These are phyloP conservation scores for Morella rubra DNA, from an alignment of 306 rosid genomes.

Conservation along the genomic window DNA sequence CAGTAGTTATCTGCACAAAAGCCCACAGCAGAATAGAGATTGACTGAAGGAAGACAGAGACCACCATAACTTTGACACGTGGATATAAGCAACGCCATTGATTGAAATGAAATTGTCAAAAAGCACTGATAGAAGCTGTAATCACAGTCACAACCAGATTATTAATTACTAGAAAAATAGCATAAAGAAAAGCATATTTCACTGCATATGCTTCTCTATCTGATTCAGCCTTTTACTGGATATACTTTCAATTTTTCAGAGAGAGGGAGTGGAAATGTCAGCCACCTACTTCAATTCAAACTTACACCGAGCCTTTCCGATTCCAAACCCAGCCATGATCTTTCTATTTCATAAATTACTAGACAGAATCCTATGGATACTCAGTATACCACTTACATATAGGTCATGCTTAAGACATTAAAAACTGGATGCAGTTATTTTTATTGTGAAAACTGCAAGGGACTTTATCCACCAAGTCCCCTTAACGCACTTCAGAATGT, in stretches of 20 bases:
- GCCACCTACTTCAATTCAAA: not conserved
- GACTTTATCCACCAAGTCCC: not conserved
- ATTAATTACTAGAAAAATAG: not conserved
- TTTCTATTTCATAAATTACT: not conserved
- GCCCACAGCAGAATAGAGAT: slow-evolving; percentile 14
- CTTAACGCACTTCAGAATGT: not conserved
- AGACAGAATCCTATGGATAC: not conserved
- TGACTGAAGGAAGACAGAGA: not conserved
- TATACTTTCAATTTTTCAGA: not conserved
- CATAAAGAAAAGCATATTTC: not conserved
- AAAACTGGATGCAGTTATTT: not conserved
- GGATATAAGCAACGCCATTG: not conserved
- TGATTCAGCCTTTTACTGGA: not conserved
- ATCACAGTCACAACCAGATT: not conserved
- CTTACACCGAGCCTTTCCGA: not conserved
- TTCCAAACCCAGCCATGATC: not conserved
- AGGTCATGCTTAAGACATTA: not conserved
- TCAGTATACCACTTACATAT: not conserved
- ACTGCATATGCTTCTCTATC: not conserved
- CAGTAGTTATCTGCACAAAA: slow-evolving; percentile 70
- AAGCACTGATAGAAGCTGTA: not conserved
- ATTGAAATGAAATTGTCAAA: not conserved
- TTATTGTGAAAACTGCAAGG: not conserved
- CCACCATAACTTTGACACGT: not conserved
- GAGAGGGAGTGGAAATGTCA: not conserved